Evolutionary conservation across 2,329 filamentous ascomycete genomes (phyloP), one percentile per base, ranked within the genome.

Genomic region (Colletotrichum lentis): DNA sequence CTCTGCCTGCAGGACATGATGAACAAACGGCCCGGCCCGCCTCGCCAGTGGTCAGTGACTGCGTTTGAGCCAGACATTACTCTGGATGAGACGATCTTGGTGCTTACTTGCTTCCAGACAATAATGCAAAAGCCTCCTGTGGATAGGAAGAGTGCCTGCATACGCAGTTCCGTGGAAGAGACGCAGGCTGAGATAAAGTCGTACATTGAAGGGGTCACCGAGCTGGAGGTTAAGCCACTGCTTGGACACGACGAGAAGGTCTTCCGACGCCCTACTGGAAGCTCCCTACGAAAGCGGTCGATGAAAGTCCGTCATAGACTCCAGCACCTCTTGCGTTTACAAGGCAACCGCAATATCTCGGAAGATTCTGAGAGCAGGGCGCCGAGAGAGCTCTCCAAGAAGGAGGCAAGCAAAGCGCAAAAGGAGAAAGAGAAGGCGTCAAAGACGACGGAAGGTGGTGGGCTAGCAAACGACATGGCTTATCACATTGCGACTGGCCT

Each of bases 401-500:
- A 49, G 27, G 20, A 49, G 27, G 20, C 31, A n/a, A 22, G 18
- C 46, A 65, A 47, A 35, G 18, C 8, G 20, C 41, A 43, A 14
- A 49, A 24, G 1, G 16, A 27, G 5, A 37, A 39, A 11, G 53
- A 47, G 3, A 20, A 41, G 5, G 11, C 22, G 18, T 18, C 16
- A n/a, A 41, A 41, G 35, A 59, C 53, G 35, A 59, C 53, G 2
- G 41, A 53, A 6, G 14, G 5, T 7, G 22, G n/a, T 24, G 24
- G 43, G 5, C 16, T 35, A 11, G 14, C 3, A n/a, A 41, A 37
- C 7, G 27, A n/a, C 22, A 44, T 50, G 37, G 11, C 55, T 11
- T 56, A 65, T 11, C 22, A 56, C 6, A 22, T 60, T 7, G 35
- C 37, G 6, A 10, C 43, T 27, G 55, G 62, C 20, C 31, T 68